Base-by-base conservation (phyloP, 441 rosid species). In the Gossypium aridum region DNA sequence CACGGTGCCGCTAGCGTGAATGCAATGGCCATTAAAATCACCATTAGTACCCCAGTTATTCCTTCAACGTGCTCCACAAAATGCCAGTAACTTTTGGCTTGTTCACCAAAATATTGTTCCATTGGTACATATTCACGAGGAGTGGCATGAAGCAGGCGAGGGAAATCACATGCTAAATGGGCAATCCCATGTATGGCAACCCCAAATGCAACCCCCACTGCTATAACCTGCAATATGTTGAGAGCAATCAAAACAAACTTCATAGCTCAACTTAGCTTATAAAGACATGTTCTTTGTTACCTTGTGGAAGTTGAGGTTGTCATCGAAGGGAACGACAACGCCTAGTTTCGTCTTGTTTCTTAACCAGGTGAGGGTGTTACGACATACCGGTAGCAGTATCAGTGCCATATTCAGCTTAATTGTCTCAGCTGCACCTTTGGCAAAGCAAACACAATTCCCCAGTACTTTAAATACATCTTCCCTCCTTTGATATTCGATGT, bases 351-450 rank as follows among this genome's bases (percentile, higher is more conserved):
- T 87, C 77, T 80, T 86, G 70, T 84, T 85, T 73, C 90, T 82
- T 51, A 89, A 89, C 94, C 90, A 86, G 13, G 94, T 90, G 73
- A 90, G 74, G 60, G 90, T 89, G 80, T 83, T 85, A 63, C 89
- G 80, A 74, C 94, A 89, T 47, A 89, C 89, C 0, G 91, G 94
- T 26, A 90, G 79, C 54, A 90, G 80, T 71, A 90, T 75, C 17
- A 90, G 51, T 53, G 94, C 91, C 91, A 90, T 90, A 65, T 87
- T 90, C 34, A 90, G 77, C 77, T 90, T 90, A 1, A 89, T 82
- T 0, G 90, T 89, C 87, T 89, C 91, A 20, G 90, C 94, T 8
- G 87, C 91, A 26, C 91, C 94, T 78, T 89, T 89, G 55, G 94
- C 91, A 51, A 79, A 22, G 81, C 91, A 89, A 7, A 89, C 85